A percentile compares a stretch with the other conserved stretches of the same genome.
Conservation (phyloP, 164 flowering plant genomes). For the Macadamia tetraphylla region DNA sequence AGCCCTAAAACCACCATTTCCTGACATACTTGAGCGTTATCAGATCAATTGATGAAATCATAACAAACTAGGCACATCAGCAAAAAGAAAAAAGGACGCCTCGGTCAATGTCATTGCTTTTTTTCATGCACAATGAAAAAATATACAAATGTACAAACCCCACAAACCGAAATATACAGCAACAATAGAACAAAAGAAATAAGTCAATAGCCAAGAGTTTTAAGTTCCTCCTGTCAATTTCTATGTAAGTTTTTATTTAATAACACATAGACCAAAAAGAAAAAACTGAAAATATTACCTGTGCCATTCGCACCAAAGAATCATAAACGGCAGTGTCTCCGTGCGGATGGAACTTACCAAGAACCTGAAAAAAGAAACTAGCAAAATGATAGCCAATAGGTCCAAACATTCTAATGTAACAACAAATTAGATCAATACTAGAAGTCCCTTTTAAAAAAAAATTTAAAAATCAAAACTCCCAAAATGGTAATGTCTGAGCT, state of each 20-base stretch:
- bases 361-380: constrained; percentile 46
- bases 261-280: background rate
- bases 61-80: no score
- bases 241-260: background rate
- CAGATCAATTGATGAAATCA: no score
- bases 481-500: background rate
- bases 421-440: background rate
- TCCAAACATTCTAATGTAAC: background rate
- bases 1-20: no score
- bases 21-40: no score
- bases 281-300: constrained; percentile 40
- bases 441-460: no score
- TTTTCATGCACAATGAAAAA: no score
- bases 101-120: no score
- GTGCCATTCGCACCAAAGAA: constrained; percentile 96
- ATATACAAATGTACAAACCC: no score
- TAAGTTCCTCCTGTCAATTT: background rate
- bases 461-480: background rate
- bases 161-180: background rate
- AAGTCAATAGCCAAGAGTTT: background rate
- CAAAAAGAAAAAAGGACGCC: no score
- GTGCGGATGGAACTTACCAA: constrained; percentile 97
- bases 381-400: background rate
- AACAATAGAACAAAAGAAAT: background rate
- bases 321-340: constrained; percentile 96